Conservation (phyloP, 768 basidiomycete genomes). For the Ramaria sp. region DNA sequence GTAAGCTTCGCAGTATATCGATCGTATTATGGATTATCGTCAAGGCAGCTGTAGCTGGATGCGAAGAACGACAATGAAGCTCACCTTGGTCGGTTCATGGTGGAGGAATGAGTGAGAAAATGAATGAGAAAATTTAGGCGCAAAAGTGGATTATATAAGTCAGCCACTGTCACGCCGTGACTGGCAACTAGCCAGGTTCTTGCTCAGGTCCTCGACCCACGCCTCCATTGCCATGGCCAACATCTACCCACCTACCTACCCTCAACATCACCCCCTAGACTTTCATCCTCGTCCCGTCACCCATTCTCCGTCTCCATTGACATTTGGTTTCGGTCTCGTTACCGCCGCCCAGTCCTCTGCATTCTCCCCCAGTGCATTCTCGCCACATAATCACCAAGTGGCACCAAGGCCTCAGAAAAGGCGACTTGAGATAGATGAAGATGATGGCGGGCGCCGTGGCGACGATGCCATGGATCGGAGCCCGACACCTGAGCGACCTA, state of each 20-base stretch:
- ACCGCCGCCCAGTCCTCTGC: constrained; percentile 28
- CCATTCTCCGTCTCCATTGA: constrained; percentile 54
- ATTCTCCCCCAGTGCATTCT: neutral
- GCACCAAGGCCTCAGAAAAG: constrained; percentile 44
- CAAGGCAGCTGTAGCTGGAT: constrained; percentile 26
- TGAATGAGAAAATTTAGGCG: constrained; percentile 9
- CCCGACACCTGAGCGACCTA: constrained; percentile 71
- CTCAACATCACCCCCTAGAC: constrained; percentile 40
- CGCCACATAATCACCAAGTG: constrained; percentile 7
- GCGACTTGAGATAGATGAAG: constrained; percentile 60
- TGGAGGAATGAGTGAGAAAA: neutral
- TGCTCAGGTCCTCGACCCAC: neutral
- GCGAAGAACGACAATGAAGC: constrained; percentile 17
- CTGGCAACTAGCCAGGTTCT: neutral
- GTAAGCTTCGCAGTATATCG: constrained; percentile 79
- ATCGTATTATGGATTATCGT: constrained; percentile 44
- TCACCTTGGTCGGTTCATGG: neutral
- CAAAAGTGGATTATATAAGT: neutral
- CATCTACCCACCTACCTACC: constrained; percentile 8
- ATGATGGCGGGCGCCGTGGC: constrained; percentile 27
- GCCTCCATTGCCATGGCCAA: constrained; percentile 7
- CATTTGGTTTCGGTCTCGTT: constrained; percentile 61
- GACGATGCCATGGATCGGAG: constrained; percentile 80
- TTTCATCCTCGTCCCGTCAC: constrained; percentile 49
- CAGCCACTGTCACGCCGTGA: neutral